These are phyloP conservation scores for Metschnikowia arizonensis DNA, from an alignment of 805 yeast genomes.

Conservation along the genomic window DNA sequence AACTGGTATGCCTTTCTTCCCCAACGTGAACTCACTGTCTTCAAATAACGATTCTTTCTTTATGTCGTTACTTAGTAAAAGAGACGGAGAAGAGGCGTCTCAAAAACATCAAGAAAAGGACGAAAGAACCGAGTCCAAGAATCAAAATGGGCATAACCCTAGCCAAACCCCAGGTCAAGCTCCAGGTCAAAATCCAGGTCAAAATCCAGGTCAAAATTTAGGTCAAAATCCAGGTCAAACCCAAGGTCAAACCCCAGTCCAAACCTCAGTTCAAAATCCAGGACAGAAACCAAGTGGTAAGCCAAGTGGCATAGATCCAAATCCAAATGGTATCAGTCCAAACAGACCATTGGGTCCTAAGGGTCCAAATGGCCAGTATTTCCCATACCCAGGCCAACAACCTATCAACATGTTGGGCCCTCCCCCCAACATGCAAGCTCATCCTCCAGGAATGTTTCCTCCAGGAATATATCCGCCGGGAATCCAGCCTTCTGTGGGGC, in stretches of 20 bases:
- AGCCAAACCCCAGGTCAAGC: neutral
- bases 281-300: neutral
- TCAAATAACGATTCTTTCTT: constrained; percentile 42
- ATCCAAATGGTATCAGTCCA: neutral
- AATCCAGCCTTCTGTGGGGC: constrained; percentile 16
- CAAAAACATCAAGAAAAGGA: neutral
- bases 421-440: constrained; percentile 7
- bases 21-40: constrained; percentile 1
- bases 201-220: neutral
- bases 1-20: constrained; percentile 17
- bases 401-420: constrained; percentile 9
- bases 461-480: constrained; percentile 39
- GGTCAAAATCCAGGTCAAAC: neutral
- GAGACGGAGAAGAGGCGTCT: constrained; percentile 12
- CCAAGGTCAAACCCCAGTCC: neutral
- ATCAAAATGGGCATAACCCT: neutral
- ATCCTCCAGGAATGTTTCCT: constrained; percentile 22
- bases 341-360: neutral
- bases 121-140: neutral
- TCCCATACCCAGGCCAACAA: constrained; percentile 5
- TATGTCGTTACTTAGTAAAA: constrained; percentile 43
- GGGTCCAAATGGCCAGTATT: constrained; percentile 3
- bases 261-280: too few species aligned
- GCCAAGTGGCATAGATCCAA: too few species aligned
- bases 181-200: neutral